A percentile compares a stretch with the other conserved stretches of the same genome.
Evolutionary conservation across 192 early-diverging fungal genomes (phyloP).

Genomic region (Coemansia brasiliensis): DNA sequence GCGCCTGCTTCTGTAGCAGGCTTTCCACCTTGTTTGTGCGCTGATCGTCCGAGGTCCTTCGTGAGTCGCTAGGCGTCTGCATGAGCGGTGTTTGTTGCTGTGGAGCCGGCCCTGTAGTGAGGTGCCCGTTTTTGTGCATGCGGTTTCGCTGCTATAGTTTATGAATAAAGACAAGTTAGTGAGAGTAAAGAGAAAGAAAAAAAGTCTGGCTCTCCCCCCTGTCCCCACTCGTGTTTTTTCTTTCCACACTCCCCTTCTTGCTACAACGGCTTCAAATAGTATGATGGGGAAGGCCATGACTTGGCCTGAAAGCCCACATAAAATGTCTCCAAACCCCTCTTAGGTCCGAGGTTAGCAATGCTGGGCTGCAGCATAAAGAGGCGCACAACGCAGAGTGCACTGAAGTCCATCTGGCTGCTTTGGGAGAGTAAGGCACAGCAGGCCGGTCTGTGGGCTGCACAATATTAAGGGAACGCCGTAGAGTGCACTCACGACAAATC

Average conservation of each 20-base stretch:
- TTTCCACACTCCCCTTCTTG: not conserved
- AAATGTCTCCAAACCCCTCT: no score
- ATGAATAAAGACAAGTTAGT: constrained; percentile 2
- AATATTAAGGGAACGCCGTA: constrained; percentile 9
- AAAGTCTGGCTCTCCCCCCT: constrained; percentile 1
- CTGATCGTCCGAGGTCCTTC: constrained; percentile 12
- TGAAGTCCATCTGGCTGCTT: no score
- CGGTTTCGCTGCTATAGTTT: not conserved
- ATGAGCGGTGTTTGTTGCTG: not conserved
- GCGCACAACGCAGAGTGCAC: no score
- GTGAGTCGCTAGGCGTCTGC: not conserved
- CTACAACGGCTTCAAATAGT: not conserved
- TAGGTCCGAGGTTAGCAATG: no score
- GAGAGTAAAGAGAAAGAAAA: constrained; percentile 1
- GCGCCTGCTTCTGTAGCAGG: constrained; percentile 22
- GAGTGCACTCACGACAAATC: not conserved
- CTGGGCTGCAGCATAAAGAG: no score
- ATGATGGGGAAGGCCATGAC: not conserved
- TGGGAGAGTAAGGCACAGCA: not conserved
- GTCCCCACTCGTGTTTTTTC: constrained; percentile 2
- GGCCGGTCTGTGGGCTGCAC: constrained; percentile 13
- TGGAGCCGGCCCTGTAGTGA: constrained; percentile 18
- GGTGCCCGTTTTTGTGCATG: constrained; percentile 52
- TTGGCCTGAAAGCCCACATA: not conserved
- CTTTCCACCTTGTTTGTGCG: constrained; percentile 27